Conservation (phyloP, 306 rosid genomes). For the Acmispon strigosus region DNA sequence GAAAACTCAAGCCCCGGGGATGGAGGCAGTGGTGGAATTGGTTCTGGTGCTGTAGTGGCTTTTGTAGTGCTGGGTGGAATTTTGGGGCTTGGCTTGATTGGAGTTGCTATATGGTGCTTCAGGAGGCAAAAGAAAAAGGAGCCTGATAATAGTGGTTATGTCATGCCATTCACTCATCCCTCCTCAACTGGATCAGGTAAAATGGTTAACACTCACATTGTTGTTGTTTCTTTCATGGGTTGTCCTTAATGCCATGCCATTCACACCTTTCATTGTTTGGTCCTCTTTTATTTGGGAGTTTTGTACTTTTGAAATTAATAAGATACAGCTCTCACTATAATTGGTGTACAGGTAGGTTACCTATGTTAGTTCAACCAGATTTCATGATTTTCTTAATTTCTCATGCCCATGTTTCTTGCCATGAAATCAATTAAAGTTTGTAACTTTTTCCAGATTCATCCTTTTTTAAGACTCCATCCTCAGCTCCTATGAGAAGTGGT, state of each 20-base stretch:
- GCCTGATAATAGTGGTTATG: slow-evolving; percentile 46
- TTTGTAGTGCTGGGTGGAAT: slow-evolving; percentile 43
- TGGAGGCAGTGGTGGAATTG: slow-evolving; percentile 33
- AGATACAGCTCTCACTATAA: background rate
- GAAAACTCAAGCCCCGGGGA: slow-evolving; percentile 27
- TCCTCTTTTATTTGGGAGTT: background rate
- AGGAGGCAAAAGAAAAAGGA: slow-evolving; percentile 45
- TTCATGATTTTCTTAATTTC: background rate
- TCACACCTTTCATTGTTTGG: background rate
- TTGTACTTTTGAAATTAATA: background rate
- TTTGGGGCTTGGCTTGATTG: slow-evolving; percentile 50
- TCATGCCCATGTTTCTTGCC: background rate
- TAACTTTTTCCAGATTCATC: slow-evolving; percentile 56
- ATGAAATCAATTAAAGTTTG: slow-evolving; percentile 15
- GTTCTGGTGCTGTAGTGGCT: slow-evolving; percentile 46
- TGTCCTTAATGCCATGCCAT: no score
- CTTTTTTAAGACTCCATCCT: slow-evolving; percentile 57
- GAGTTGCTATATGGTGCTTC: slow-evolving; percentile 55
- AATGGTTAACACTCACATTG: background rate
- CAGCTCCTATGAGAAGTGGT: slow-evolving; percentile 59
- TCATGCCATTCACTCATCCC: slow-evolving; percentile 48
- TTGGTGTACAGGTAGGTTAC: background rate
- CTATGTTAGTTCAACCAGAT: background rate
- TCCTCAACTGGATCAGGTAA: slow-evolving; percentile 68
- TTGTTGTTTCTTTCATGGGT: no score